Base-by-base conservation (phyloP, 1,284 basidiomycete species). In the Mixia osmundae region DNA sequence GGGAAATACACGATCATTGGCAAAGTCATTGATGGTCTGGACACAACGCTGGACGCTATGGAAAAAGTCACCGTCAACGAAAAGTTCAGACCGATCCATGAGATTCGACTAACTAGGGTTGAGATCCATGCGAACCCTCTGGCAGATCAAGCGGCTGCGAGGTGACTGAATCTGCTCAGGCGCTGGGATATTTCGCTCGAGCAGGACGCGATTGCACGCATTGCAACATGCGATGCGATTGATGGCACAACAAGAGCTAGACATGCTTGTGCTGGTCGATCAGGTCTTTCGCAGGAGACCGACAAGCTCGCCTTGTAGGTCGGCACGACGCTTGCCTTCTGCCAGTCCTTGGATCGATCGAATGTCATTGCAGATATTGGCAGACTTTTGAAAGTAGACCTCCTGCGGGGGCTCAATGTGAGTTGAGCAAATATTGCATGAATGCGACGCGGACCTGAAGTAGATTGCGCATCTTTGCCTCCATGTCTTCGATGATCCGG, bases 391-490 rank as follows among this genome's bases (percentile, higher is more conserved):
- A 11, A 44, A 37, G 33, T 41, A 44, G 18, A 44, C 36, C 20
- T 44, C 38, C 25, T 29, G 35, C 15, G 7, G 12, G n/a, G 5
- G 26, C n/a, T 3, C 19, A 22, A 30, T 12, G 3, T 15, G 1
- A 15, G 28, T 12, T 14, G 4, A 38, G 18, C 2, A 7, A 16
- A 20, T 12, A 30, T n/a, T 16, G 3, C 6, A 18, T 21, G 22
- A 20, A 16, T 7, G 20, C 3, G 35, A 28, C n/a, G 30, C 14
- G 21, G 24, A 23, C 82, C 53, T 89, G 79, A 31, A 99, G 64
- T 41, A 85, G 64, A 56, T 91, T 94, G 32, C 91, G 71, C 76
- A 95, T 87, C 63, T 94, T 94, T 54, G 83, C 79, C 60, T 99
- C 91, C 76, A 89, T 87, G 47, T 95, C 89, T 58, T 99, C 91